Evolutionary conservation across 306 rosid species (phyloP).

Genomic region (Quercus berberidifolia): DNA sequence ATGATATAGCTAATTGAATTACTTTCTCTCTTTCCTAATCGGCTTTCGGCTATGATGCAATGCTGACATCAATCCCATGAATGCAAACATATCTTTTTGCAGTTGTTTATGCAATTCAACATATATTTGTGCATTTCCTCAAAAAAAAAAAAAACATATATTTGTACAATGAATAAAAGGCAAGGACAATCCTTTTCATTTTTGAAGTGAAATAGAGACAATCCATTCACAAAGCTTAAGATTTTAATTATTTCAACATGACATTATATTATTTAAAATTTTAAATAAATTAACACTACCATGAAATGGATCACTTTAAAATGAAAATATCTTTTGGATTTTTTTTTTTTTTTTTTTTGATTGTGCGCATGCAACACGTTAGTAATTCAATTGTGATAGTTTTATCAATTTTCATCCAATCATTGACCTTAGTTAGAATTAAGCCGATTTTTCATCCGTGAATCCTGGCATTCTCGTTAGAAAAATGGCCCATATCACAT

Average conservation of each 20-base stretch:
- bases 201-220: too few species aligned
- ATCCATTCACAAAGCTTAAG: too few species aligned
- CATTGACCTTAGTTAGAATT: background rate
- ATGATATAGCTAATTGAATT: background rate
- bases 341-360: background rate
- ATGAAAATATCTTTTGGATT: too few species aligned
- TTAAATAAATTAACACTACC: too few species aligned
- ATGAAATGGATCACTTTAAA: too few species aligned
- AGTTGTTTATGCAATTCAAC: too few species aligned
- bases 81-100: background rate
- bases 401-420: background rate
- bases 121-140: too few species aligned
- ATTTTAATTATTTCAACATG: too few species aligned
- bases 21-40: background rate
- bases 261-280: too few species aligned
- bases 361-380: background rate
- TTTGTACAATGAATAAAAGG: too few species aligned
- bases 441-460: slow-evolving; percentile 1
- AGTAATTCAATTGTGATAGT: background rate
- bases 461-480: slow-evolving; percentile 4
- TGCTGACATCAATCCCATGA: background rate
- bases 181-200: too few species aligned
- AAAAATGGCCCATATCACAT: background rate
- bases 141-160: too few species aligned
- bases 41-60: background rate